Conservation (phyloP, 345 rosid species). For the Lepidium didymum region DNA sequence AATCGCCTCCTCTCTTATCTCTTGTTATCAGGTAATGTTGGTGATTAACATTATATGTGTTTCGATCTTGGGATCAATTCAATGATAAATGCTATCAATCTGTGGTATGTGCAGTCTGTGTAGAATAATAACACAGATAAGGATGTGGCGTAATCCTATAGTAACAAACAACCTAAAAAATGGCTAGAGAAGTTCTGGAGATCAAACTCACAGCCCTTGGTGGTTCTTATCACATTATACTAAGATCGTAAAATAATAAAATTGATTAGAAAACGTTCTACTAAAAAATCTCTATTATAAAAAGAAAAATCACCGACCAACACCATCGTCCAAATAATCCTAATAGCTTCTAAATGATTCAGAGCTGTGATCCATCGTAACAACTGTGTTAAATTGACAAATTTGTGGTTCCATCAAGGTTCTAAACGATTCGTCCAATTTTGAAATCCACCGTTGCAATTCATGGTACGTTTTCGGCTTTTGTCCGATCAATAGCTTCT, state of each 20-base stretch:
- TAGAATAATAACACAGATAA: not conserved
- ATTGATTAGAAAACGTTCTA: too few relatives aligned
- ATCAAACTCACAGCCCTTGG: too few relatives aligned
- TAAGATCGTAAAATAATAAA: too few relatives aligned
- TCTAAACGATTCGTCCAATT: not conserved
- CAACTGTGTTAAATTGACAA: slow-evolving; percentile 1
- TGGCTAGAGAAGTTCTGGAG: not conserved
- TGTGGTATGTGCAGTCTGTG: not conserved
- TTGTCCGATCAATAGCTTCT: not conserved
- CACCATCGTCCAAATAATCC: not conserved
- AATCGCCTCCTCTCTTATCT: slow-evolving; percentile 68
- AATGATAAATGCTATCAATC: not conserved
- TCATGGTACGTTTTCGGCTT: not conserved
- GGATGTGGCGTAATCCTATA: not conserved
- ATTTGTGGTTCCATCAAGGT: not conserved
- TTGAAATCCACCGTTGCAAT: not conserved
- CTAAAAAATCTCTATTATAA: not conserved
- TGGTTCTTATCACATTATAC: too few relatives aligned
- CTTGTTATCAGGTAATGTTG: slow-evolving; percentile 61
- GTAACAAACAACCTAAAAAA: not conserved
- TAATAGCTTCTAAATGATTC: not conserved
- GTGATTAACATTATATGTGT: not conserved
- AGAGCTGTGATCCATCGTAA: not conserved
- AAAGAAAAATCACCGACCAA: not conserved
- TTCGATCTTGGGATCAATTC: not conserved